Evolutionary conservation across 106 monocot genomes (phyloP).

Genomic region (Gastrodia elata): DNA sequence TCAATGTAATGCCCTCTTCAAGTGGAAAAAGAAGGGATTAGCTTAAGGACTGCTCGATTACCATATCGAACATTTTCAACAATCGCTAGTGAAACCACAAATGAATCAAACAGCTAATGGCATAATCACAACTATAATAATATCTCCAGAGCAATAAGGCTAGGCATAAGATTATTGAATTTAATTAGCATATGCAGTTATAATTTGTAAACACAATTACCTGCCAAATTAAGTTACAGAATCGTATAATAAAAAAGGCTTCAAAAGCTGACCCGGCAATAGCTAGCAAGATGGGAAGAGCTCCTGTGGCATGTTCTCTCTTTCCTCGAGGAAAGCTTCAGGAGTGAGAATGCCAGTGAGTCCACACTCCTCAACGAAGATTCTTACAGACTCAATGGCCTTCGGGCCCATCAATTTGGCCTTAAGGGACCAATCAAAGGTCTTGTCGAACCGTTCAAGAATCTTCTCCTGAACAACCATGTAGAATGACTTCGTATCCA

Average conservation of each 20-base stretch:
- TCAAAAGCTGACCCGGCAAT: constrained; percentile 56
- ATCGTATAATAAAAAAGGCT: too few species aligned
- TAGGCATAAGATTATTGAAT: too few species aligned
- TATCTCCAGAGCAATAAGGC: too few species aligned
- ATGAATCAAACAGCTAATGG: background rate
- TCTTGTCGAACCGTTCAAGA: constrained; percentile 77
- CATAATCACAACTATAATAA: too few species aligned
- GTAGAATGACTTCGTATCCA: constrained; percentile 90
- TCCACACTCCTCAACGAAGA: constrained; percentile 71
- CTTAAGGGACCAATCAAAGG: constrained; percentile 89
- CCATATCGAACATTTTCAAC: background rate
- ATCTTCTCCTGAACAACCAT: constrained; percentile 78
- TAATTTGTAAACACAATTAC: too few species aligned
- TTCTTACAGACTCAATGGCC: constrained; percentile 70
- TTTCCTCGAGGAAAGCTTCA: constrained; percentile 70
- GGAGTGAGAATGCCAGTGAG: constrained; percentile 53
- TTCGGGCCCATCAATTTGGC: constrained; percentile 95
- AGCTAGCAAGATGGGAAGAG: constrained; percentile 62
- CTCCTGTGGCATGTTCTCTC: constrained; percentile 75
- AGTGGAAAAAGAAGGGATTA: background rate
- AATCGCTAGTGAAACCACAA: background rate
- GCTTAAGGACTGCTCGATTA: background rate
- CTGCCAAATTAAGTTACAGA: too few species aligned
- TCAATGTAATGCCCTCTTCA: too few species aligned
- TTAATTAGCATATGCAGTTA: too few species aligned